Evolutionary conservation across 108 stramenopile genomes (phyloP).

Genomic region (Conticribra weissflogii): DNA sequence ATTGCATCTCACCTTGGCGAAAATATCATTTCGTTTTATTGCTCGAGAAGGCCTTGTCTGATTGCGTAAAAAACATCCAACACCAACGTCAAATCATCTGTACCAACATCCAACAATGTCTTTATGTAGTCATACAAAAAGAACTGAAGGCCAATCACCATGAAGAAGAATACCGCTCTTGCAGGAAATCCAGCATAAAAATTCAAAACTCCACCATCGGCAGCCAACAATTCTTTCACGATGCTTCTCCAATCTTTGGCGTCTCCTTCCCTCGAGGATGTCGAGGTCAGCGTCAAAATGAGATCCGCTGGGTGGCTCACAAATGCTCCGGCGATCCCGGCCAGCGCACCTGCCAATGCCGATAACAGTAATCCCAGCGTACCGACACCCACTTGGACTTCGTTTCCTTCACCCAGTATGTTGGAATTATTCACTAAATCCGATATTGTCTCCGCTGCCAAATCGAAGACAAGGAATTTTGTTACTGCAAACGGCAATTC

Average conservation of each 20-base stretch:
- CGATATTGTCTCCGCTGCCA: slow-evolving; percentile 62
- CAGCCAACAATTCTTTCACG: slow-evolving; percentile 64
- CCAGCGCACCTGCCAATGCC: slow-evolving; percentile 78
- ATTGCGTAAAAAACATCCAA: slow-evolving; percentile 92
- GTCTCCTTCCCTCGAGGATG: slow-evolving; percentile 42
- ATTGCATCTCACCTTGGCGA: no score
- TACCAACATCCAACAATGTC: slow-evolving; percentile 77
- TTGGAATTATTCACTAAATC: slow-evolving; percentile 61
- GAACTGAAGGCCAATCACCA: slow-evolving; percentile 91
- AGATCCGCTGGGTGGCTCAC: slow-evolving; percentile 89
- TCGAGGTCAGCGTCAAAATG: slow-evolving; percentile 82
- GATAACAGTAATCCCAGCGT: slow-evolving; percentile 70
- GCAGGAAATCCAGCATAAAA: slow-evolving; percentile 81
- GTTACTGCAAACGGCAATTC: slow-evolving; percentile 89
- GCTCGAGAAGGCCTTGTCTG: slow-evolving; percentile 61
- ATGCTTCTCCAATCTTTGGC: slow-evolving; percentile 71
- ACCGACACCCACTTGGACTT: slow-evolving; percentile 83
- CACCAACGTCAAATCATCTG: slow-evolving; percentile 87
- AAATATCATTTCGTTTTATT: not conserved
- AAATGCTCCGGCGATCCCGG: slow-evolving; percentile 81
- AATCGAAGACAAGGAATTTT: slow-evolving; percentile 86
- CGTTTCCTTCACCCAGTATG: slow-evolving; percentile 55
- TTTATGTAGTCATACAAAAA: slow-evolving; percentile 92
- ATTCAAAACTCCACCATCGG: slow-evolving; percentile 80
- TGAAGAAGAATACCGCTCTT: slow-evolving; percentile 84